Evolutionary conservation across 1,284 basidiomycete species (phyloP), one percentile per base, ranked within the genome.

Genomic region (Sparassis latifolia): DNA sequence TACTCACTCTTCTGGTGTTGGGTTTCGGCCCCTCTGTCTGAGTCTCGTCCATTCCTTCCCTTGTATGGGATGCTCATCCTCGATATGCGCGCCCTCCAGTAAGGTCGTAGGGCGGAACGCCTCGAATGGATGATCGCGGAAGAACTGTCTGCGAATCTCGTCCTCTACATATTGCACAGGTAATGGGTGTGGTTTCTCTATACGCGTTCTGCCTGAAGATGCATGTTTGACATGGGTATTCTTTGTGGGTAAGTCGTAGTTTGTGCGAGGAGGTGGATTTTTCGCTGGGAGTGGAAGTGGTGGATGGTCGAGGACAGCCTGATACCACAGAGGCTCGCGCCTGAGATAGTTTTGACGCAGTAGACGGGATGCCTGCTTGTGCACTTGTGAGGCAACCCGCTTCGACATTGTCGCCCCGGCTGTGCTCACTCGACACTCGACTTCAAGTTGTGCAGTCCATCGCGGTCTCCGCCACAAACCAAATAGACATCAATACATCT

Each of bases 71-170:
- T 85, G 79, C 46, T 78, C 70, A 29, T 74, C 69, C 57, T 78
- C 75, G 46, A 89, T 73, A 10, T 69, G 67, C 35, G 70, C 77
- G 42, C 74, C 75, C 71, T 99, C 96, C 1, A 90, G 81, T 46
- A 99, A 69, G 9, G 80, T 85, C 10, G 78, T 75, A 2, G 92
- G 85, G 40, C 94, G 78, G 67, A 95, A 89, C 1, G 92, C 87
- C 70, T 99, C 95, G 66, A 97, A 98, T 2, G 96, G 94, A 65
- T 97, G 95, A 71, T 99, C 96, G 48, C 78, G 76, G 74, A 95
- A 98, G 77, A 99, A 99, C 67, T 92, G 91, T 49, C 83, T 76
- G 43, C 96, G 83, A 48, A 98, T 75, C 52, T 80, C 76, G 69
- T 99, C 96, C 65, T 95, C 92, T 32, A 89, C 60, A 67, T 96